These are phyloP conservation scores for Phytophthora lateralis DNA, from an alignment of 352 stramenopile species.

Conservation along the genomic window DNA sequence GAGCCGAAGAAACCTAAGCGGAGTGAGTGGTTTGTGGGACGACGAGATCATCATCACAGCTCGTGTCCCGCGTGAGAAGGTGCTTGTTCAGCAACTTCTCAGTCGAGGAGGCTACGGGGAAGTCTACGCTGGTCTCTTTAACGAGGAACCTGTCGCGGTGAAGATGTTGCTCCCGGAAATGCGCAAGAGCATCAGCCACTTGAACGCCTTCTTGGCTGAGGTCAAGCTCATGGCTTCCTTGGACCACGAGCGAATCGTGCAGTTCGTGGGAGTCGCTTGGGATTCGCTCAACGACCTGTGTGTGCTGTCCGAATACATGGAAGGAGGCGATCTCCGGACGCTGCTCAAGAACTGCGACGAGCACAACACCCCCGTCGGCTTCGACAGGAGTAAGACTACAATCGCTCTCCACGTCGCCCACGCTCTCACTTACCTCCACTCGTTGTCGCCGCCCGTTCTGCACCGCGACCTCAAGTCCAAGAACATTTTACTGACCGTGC, in stretches of 20 bases:
- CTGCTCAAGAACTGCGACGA: conserved; percentile 42
- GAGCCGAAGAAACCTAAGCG: conserved; percentile 11
- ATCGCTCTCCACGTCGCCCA: conserved; percentile 43
- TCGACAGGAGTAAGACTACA: conserved; percentile 35
- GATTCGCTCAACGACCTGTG: conserved; percentile 47
- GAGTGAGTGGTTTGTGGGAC: conserved; percentile 33
- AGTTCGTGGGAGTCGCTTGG: conserved; percentile 58
- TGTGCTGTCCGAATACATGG: conserved; percentile 59
- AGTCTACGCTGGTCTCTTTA: conserved; percentile 35
- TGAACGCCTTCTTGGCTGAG: conserved; percentile 40
- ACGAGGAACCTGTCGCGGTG: conserved; percentile 31
- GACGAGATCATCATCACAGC: conserved; percentile 48
- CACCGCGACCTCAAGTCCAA: conserved; percentile 45
- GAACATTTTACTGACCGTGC: conserved; percentile 38
- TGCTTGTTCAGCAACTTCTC: conserved; percentile 32
- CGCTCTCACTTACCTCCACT: conserved; percentile 50
- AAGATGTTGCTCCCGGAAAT: conserved; percentile 47
- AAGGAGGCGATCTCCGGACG: conserved; percentile 41
- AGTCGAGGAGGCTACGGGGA: conserved; percentile 44
- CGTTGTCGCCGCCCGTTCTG: conserved; percentile 32
- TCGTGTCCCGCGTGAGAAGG: conserved; percentile 35
- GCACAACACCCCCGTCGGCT: conserved; percentile 22
- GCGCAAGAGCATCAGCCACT: conserved; percentile 38
- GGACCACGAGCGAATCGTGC: conserved; percentile 52
- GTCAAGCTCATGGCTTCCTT: conserved; percentile 42